Base-by-base conservation (phyloP, 176 grass and related monocot species). In the Phragmites australis region DNA sequence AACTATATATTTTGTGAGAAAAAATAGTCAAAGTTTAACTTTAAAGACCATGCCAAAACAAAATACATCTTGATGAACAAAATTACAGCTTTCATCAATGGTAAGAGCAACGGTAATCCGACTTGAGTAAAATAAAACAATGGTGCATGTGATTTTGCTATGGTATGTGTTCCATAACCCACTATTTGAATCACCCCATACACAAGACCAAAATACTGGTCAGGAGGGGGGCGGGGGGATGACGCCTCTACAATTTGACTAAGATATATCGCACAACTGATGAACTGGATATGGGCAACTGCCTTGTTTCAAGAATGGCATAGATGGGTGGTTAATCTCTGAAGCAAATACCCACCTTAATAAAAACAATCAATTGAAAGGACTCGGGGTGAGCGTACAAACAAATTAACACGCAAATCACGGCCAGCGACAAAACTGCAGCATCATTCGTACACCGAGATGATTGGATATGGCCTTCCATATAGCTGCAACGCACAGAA, bases 281-380 rank as follows among this genome's bases (percentile, higher is more conserved):
- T 18, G 45, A 72, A 56, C 34, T 25, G 9, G 39, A 57, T 37
- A 65, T n/a, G 19, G 9, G 70, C 37, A 58, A 46, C 1, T 18
- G 45, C 65, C 47, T 59, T 34, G 19, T 51, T 40, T 47, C 61
- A 37, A 67, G 40, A 79, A 48, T 22, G 9, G 34, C 12, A 34
- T 12, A 74, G n/a, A 68, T 48, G 25, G 5, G 60, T 16, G 30
- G 29, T 59, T 31, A 59, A 78, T 68, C 46, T 52, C 27, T 55
- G 7, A 65, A 40, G 27, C 39, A 65, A 69, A 50, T 61, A 26
- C 26, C 57, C 22, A 55, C 59, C 46, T 80, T 21, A 83, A 37
- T 12, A 63, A 10, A 71, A 71, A 85, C 27, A 85, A 85, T 65
- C n/a, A 89, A 81, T 65, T 49, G 65, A 77, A 89, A 82, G 46